Evolutionary conservation across 345 rosid species (phyloP), one percentile per base, ranked within the genome.

Genomic region (Aurinia saxatilis): DNA sequence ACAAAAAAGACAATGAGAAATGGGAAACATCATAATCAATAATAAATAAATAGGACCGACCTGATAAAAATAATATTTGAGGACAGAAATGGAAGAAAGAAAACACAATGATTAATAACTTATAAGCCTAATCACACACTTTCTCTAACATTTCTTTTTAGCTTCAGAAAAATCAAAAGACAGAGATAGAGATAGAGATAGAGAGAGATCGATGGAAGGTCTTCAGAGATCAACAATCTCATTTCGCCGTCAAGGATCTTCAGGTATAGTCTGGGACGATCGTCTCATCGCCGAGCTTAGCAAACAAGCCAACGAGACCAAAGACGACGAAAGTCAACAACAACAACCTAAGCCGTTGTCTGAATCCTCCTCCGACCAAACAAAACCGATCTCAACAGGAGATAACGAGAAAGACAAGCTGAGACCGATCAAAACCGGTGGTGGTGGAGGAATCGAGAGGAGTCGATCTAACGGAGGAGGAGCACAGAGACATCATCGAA

Each of bases 161-260:
- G 37, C n/a, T n/a, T n/a, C n/a, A n/a, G n/a, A n/a, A n/a, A n/a
- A 63, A 63, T 48, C 54, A 15, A 50, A 55, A 50, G 49, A 25
- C 34, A 50, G 14, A 60, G 12, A 40, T 6, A 49, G 31, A 41
- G 4, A 40, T n/a, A n/a, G n/a, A n/a, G n/a, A n/a, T n/a, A n/a
- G 16, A 53, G 27, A 48, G 56, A 40, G 40, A 31, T 17, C 76
- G 64, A 93, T 93, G 99, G 95, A 74, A 5, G 96, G 88, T 38
- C 77, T 93, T 71, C 97, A 87, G 63, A 82, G 99, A 85, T 93
- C 99, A 60, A 81, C 79, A 5, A 75, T 81, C 10, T 93, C 99
- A 1, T 93, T 93, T 47, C 77, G 99, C 35, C 81, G 99, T 36
- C 97, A 90, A 31, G 99, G 99, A 19, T 93, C 97, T 27, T 93